Conservation (phyloP, 495 filamentous ascomycete species). For the Penicillium psychrofluorescens region DNA sequence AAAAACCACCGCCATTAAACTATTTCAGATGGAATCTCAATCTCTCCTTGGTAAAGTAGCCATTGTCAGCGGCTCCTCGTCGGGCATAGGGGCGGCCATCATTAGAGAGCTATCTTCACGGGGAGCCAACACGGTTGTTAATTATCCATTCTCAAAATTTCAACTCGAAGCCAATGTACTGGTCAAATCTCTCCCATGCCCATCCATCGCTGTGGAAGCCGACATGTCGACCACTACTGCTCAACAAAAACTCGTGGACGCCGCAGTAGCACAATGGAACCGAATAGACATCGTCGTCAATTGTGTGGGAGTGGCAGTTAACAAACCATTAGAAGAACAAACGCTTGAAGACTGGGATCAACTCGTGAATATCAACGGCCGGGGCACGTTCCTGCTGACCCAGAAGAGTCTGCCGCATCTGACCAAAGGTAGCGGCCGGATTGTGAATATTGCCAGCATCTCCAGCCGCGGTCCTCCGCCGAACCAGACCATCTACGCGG, state of each 20-base stretch:
- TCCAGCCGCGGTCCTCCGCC: conserved; percentile 14
- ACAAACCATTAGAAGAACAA: conserved; percentile 28
- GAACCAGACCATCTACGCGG: conserved; percentile 21
- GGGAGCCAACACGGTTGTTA: conserved; percentile 34
- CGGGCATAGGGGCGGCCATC: conserved; percentile 32
- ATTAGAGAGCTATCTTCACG: conserved; percentile 31
- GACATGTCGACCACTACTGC: conserved; percentile 11
- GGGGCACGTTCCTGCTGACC: conserved; percentile 30
- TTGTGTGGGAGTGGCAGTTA: conserved; percentile 30
- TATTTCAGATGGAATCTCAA: not conserved
- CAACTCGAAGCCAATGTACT: conserved; percentile 10
- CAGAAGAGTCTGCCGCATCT: conserved; percentile 23
- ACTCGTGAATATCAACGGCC: conserved; percentile 29
- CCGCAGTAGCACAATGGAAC: conserved; percentile 11
- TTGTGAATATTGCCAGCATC: conserved; percentile 19
- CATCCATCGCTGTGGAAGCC: conserved; percentile 10
- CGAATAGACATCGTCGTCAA: conserved; percentile 30
- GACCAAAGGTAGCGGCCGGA: conserved; percentile 14
- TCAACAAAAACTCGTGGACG: conserved; percentile 12
- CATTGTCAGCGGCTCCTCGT: conserved; percentile 28
- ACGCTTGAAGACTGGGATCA: conserved; percentile 30
- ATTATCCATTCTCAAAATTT: conserved; percentile 18
- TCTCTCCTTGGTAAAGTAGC: conserved; percentile 36
- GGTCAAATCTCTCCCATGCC: conserved; percentile 4
- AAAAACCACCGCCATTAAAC: no score